Evolutionary conservation across 768 basidiomycete genomes (phyloP).

Genomic region (Mycena crocata): DNA sequence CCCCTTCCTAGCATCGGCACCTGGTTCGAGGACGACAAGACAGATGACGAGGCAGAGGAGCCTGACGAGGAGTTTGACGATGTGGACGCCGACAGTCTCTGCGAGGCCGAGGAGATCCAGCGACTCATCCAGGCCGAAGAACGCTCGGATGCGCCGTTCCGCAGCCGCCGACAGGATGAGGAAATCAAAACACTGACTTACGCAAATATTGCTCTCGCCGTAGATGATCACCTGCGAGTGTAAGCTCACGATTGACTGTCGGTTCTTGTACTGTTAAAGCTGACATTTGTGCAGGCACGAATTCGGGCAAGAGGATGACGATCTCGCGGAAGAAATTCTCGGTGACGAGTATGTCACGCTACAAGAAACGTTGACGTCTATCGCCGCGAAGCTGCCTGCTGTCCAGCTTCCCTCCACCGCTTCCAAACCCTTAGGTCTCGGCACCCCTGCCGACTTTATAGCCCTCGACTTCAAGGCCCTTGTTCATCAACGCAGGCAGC

Average conservation of each 20-base stretch:
- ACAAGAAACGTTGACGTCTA: neutral
- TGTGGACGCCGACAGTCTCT: neutral
- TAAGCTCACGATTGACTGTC: neutral
- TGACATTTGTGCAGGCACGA: neutral
- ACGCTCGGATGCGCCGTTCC: neutral
- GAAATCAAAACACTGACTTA: neutral
- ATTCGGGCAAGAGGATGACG: neutral
- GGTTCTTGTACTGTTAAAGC: neutral
- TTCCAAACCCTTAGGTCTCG: neutral
- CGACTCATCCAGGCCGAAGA: neutral
- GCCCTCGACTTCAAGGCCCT: neutral
- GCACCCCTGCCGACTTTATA: neutral
- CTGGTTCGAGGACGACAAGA: neutral
- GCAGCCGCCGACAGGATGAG: neutral
- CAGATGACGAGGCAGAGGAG: constrained; percentile 33
- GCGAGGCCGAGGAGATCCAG: constrained; percentile 3
- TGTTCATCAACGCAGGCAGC: neutral
- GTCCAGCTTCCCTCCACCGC: neutral
- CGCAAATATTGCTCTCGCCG: neutral
- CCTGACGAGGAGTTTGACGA: no score
- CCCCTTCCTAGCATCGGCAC: neutral
- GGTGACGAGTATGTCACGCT: neutral
- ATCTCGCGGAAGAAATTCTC: neutral
- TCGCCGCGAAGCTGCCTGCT: neutral
- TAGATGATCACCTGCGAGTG: constrained; percentile 10